Conservation (phyloP, 2,329 filamentous ascomycete genomes). For the Cordyceps javanica region DNA sequence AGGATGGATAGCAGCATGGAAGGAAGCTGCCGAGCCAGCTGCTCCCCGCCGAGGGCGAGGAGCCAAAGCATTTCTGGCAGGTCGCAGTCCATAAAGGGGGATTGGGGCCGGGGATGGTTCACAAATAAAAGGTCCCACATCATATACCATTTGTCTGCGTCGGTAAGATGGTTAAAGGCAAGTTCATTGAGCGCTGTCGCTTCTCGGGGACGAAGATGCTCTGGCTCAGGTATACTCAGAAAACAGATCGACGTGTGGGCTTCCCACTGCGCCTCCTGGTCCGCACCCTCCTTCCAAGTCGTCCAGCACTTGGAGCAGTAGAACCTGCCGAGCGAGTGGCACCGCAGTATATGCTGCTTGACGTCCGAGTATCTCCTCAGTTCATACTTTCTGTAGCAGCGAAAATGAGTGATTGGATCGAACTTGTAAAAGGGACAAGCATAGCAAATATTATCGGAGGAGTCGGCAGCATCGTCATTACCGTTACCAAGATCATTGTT, state of each 20-base stretch:
- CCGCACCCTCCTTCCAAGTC: not conserved
- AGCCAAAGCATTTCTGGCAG: not conserved
- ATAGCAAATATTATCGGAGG: not conserved
- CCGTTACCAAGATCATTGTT: not conserved
- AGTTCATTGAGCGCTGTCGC: not conserved
- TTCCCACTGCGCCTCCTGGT: not conserved
- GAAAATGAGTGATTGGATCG: not conserved
- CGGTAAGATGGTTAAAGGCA: not conserved
- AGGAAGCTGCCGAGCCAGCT: not conserved
- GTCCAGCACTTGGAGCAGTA: constrained; percentile 4
- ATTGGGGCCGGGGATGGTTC: not conserved
- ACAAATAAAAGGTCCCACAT: constrained; percentile 10
- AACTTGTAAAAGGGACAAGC: constrained; percentile 10
- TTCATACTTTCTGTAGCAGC: constrained; percentile 6
- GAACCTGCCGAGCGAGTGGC: not conserved
- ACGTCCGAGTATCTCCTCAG: constrained; percentile 1
- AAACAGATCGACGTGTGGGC: not conserved
- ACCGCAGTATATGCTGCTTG: constrained; percentile 1
- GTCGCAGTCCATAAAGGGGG: not conserved
- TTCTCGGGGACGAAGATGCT: not conserved
- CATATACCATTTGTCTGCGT: constrained; percentile 1
- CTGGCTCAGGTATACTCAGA: not conserved
- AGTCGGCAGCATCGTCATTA: not conserved
- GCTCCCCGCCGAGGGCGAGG: not conserved
- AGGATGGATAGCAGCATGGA: not conserved